Conservation (phyloP, 768 basidiomycete species). For the Leccinellum albellum region DNA sequence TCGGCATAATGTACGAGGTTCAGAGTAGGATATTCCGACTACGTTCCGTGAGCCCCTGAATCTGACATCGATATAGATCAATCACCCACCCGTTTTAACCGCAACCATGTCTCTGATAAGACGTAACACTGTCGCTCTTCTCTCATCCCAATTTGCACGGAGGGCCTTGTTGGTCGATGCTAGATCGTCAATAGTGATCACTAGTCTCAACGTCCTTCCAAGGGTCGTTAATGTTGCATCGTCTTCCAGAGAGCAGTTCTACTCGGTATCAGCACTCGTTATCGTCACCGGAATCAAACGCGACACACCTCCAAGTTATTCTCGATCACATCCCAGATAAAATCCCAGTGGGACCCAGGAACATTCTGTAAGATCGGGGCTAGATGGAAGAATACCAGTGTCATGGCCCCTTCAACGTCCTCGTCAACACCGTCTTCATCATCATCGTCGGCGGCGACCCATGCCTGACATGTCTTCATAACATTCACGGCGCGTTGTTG, state of each 20-base stretch:
- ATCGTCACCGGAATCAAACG: background rate
- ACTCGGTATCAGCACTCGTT: background rate
- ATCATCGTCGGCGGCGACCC: slow-evolving; percentile 59
- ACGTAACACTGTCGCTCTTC: slow-evolving; percentile 48
- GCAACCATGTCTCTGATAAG: slow-evolving; percentile 61
- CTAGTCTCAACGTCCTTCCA: slow-evolving; percentile 65
- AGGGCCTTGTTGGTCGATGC: slow-evolving; percentile 69
- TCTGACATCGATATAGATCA: background rate
- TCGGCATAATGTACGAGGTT: slow-evolving; percentile 63
- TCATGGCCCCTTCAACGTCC: slow-evolving; percentile 75
- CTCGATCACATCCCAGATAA: slow-evolving; percentile 86
- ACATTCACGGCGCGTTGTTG: slow-evolving; percentile 84
- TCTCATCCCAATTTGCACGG: slow-evolving; percentile 62
- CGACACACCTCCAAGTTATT: slow-evolving; percentile 76
- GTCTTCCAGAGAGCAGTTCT: slow-evolving; percentile 64
- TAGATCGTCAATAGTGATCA: slow-evolving; percentile 68
- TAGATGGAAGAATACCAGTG: slow-evolving; percentile 66
- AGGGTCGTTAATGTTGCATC: slow-evolving; percentile 55
- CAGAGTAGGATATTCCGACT: slow-evolving; percentile 35
- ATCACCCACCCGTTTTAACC: slow-evolving; percentile 46
- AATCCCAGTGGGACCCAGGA: slow-evolving; percentile 87
- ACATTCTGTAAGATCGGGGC: slow-evolving; percentile 87
- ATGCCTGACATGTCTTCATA: slow-evolving; percentile 78
- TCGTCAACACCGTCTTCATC: slow-evolving; percentile 65
- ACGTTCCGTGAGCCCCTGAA: background rate